A percentile compares a stretch with the other conserved stretches of the same genome.
Conservation (phyloP, 805 yeast genomes). For the Candida koratica region DNA sequence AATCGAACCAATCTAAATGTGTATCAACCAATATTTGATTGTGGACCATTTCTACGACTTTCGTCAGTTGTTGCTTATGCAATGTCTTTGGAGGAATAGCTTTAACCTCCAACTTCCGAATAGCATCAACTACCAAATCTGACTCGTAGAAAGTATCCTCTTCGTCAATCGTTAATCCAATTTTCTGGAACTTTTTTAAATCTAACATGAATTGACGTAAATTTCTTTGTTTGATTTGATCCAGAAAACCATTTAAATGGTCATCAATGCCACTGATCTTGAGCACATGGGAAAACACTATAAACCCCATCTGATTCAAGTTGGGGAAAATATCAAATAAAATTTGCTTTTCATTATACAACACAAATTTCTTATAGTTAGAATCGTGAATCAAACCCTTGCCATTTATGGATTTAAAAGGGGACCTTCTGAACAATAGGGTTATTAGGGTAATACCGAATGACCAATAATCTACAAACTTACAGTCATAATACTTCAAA, state of each 20-base stretch:
- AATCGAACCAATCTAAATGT: conserved; percentile 16
- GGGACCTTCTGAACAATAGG: conserved; percentile 49
- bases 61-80: conserved; percentile 2
- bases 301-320: conserved; percentile 31
- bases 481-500: conserved; percentile 36
- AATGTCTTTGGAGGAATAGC: background rate
- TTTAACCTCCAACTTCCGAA: background rate
- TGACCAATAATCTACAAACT: conserved; percentile 52
- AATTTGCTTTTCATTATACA: conserved; percentile 34
- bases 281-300: conserved; percentile 40
- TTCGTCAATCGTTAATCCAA: conserved; percentile 47
- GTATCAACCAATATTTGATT: conserved; percentile 13
- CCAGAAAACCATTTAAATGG: conserved; percentile 20
- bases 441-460: conserved; percentile 49
- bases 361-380: conserved; percentile 42
- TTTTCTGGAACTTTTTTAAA: conserved; percentile 24
- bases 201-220: conserved; percentile 31
- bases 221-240: conserved; percentile 29
- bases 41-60: conserved; percentile 7
- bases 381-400: conserved; percentile 29
- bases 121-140: conserved; percentile 1
- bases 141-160: conserved; percentile 15
- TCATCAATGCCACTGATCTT: conserved; percentile 35
- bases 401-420: conserved; percentile 38
- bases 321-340: conserved; percentile 50